Base-by-base conservation (phyloP, 164 flowering plant species). In the Aristolochia fimbriata region DNA sequence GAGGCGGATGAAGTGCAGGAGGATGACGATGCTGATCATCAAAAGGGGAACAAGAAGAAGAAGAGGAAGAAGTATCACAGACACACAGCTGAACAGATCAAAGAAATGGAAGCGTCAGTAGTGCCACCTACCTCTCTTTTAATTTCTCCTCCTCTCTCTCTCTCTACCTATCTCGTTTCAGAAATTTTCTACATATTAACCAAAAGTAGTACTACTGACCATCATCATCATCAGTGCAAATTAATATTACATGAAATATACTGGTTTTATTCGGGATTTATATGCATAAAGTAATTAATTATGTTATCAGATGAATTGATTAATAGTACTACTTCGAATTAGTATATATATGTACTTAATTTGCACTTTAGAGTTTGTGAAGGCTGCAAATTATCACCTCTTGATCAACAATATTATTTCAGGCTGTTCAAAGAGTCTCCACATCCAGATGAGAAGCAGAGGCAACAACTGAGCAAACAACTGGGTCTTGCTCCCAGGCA, bases 391-490 rank as follows among this genome's bases (percentile, higher is more conserved):
- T 49, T 20, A 17, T 20, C 19, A 49, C 52, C 52, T 49, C 20
- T 49, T 19, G 20, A 12, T 12, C 19, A 11, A 12, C 52, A 49
- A 6, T 20, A 49, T 15, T 49, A 49, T 20, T 70, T 71, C 82
- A 94, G 99, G 60, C 68, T 94, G 47, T 94, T 88, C 64, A 94
- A 87, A 50, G 99, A 94, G 64, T 88, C 96, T 46, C 99, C 99
- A 1, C 99, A 94, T 71, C 99, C 99, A n/a, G 99, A 94, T 71
- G 99, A 94, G 80, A 94, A 88, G 79, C 99, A 94, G 71, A 85
- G 99, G 71, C 96, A 87, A 58, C 91, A 91, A 54, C 76, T 94
- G 27, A 94, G 99, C 81, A 91, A 88, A 69, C 84, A 87, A 73
- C 65, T 94, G 69, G 97, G 99, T n/a, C 96, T 94, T 58, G 84